phyloP scores from a whole-genome alignment of 768 basidiomycete genomes.

The Phanerochaete sordida region DNA sequence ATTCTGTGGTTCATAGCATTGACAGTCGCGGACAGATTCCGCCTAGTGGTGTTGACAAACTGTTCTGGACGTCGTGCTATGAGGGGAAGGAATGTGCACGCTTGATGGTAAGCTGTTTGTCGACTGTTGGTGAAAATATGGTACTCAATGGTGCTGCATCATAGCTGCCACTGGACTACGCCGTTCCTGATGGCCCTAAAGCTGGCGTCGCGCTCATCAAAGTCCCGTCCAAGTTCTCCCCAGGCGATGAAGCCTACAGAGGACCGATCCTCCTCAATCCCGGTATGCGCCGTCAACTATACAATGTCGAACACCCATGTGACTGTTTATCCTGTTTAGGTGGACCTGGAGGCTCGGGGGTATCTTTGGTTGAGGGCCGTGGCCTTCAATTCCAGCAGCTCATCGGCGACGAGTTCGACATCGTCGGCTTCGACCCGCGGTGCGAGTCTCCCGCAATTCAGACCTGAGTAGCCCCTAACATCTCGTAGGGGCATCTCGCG shows the following conservation, averaged over 20 bases:
- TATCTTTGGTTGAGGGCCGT: conserved; percentile 9
- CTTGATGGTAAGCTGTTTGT: conserved; percentile 1
- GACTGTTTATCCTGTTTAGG: neutral
- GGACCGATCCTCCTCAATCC: conserved; percentile 32
- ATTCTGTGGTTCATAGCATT: too few relatives aligned
- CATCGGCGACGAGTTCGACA: conserved; percentile 26
- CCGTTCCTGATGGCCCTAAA: conserved; percentile 12
- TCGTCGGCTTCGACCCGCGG: conserved; percentile 29
- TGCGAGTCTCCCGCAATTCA: neutral
- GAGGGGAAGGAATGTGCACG: conserved; percentile 13
- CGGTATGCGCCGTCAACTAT: neutral
- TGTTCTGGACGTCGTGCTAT: conserved; percentile 13
- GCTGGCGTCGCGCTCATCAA: conserved; percentile 26
- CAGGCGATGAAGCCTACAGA: conserved; percentile 15
- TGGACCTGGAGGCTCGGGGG: conserved; percentile 26
- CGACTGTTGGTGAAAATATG: neutral
- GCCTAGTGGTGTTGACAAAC: neutral
- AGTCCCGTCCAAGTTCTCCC: conserved; percentile 16
- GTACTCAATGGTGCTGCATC: neutral
- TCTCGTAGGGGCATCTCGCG: conserved; percentile 2
- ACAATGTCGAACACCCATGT: neutral
- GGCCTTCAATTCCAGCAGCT: conserved; percentile 14
- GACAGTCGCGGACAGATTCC: neutral
- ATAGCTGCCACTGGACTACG: conserved; percentile 30
- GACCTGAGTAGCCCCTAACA: neutral